These are phyloP conservation scores for Pseudoscleropodium purum DNA, from an alignment of 225 moss, liverwort and hornwort species.

Conservation along the genomic window DNA sequence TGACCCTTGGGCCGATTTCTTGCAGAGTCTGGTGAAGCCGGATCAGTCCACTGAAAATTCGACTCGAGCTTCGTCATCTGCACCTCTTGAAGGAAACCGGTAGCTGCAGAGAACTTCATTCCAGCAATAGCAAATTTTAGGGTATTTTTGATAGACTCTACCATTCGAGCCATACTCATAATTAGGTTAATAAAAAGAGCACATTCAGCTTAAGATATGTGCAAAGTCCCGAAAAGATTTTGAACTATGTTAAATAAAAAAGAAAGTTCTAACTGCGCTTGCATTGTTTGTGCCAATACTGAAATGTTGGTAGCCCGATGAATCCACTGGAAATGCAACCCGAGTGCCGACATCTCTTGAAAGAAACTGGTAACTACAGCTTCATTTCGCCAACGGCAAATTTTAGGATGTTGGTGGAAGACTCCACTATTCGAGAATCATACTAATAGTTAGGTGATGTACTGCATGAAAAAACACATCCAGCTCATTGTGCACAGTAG, in stretches of 20 bases:
- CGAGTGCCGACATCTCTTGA: not conserved
- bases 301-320: not conserved
- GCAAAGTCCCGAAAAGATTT: not conserved
- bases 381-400: not conserved
- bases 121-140: not conserved
- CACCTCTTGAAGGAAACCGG: not conserved
- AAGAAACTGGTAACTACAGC: not conserved
- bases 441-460: not conserved
- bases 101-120: not conserved
- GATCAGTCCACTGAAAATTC: not conserved
- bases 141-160: not conserved
- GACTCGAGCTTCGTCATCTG: not conserved
- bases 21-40: not conserved
- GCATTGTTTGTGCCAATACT: not conserved
- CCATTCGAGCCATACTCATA: not conserved
- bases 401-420: not conserved
- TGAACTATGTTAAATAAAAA: not conserved
- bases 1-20: not conserved
- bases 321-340: not conserved
- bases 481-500: not conserved
- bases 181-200: not conserved
- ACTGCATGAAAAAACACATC: not conserved
- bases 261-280: not conserved
- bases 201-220: not conserved
- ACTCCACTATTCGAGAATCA: not conserved